Evolutionary conservation across 345 rosid genomes (phyloP), one percentile per base, ranked within the genome.

Genomic region (Limnanthes douglasii): DNA sequence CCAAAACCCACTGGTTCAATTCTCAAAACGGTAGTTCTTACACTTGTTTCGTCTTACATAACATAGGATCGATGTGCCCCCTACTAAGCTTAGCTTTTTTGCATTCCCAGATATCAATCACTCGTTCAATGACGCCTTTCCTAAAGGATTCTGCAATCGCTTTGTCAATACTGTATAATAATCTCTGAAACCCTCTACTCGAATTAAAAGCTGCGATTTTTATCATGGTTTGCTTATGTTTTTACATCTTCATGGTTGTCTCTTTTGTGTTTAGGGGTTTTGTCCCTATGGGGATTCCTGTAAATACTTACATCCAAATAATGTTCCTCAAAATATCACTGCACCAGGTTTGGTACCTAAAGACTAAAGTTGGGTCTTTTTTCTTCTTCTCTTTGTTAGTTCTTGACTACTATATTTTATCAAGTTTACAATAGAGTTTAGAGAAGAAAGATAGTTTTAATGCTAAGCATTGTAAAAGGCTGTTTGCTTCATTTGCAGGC

Each of bases 211-310:
- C 1, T 30, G 34, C 2, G 1, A 5, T n/a, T 30, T 2, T n/a
- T n/a, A n/a, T n/a, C n/a, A n/a, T n/a, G n/a, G n/a, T 5, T 10
- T 30, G 6, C 13, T 11, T 10, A 5, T 1, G 16, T 31, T 19
- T 53, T 27, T 52, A 43, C 8, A 18, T 19, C 28, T 39, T 34
- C 29, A 3, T 15, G n/a, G 18, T 30, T 39, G 5, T 37, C 10
- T 45, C 11, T 31, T 43, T 31, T 43, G 37, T 42, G 23, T 11
- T 17, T 48, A 88, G 94, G 86, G 84, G 0, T 84, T 68, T 54
- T 90, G 95, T 50, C 86, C 68, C 10, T 77, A 39, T 12, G 95
- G 85, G 25, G 79, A 80, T 56, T 74, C 95, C 40, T 90, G 95
- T 38, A 79, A 64, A 49, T 90, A 72, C 49, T 50, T 66, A 25